phyloP scores from a whole-genome alignment of 805 yeast genomes.

The Yarrowia sp. region DNA sequence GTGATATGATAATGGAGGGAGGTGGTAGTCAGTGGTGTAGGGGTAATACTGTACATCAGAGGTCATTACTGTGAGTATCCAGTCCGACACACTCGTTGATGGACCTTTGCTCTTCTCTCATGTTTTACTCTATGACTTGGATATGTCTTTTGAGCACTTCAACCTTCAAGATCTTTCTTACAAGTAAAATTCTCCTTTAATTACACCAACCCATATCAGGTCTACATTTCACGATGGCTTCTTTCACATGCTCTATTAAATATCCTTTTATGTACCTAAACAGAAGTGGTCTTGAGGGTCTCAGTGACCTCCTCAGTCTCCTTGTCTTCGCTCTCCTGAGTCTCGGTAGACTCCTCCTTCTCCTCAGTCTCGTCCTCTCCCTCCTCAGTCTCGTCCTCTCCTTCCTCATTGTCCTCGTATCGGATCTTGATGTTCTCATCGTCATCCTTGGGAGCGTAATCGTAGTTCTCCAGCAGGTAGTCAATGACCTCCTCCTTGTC shows the following conservation, averaged over 20 bases:
- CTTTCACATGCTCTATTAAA: constrained; percentile 12
- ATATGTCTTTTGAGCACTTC: no score
- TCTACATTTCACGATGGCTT: no score
- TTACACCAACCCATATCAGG: not conserved
- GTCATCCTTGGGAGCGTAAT: constrained; percentile 66
- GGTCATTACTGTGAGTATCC: no score
- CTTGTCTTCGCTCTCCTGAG: not conserved
- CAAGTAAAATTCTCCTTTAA: no score
- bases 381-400: constrained; percentile 41
- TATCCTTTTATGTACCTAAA: constrained; percentile 29
- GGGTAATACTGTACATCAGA: not conserved
- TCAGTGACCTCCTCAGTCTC: constrained; percentile 26
- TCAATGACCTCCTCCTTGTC: constrained; percentile 78
- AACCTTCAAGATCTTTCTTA: no score
- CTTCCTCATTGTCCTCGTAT: constrained; percentile 39
- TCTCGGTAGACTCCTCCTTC: constrained; percentile 27
- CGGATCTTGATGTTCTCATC: constrained; percentile 53
- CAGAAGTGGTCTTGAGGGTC: constrained; percentile 34
- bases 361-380: constrained; percentile 31
- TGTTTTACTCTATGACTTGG: no score
- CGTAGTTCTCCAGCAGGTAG: constrained; percentile 74
- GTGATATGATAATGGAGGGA: no score
- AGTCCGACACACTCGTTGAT: no score
- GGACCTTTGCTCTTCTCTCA: no score
- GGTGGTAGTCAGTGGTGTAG: not conserved